phyloP scores from a whole-genome alignment of 805 yeast genomes.

The Starmerella powellii region DNA sequence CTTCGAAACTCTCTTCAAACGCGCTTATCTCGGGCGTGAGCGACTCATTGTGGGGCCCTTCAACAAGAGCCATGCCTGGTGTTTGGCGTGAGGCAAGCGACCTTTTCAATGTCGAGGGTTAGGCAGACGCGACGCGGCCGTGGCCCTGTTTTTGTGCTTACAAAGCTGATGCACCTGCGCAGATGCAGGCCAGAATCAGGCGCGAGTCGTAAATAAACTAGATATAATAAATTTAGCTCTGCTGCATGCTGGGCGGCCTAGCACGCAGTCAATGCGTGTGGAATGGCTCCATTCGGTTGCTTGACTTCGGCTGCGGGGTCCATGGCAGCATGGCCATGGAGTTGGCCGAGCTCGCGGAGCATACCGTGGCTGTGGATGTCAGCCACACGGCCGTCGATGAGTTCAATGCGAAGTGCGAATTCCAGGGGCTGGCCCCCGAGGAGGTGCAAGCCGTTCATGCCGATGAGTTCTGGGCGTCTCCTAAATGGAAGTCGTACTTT shows the following conservation, averaged over 20 bases:
- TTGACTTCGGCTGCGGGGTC: conserved; percentile 19
- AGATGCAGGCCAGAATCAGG: too few relatives aligned
- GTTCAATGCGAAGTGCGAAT: conserved; percentile 7
- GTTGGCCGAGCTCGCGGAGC: conserved; percentile 3
- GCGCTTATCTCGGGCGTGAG: conserved; percentile 28
- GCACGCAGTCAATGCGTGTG: conserved; percentile 1
- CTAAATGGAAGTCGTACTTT: not conserved
- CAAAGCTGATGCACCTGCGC: too few relatives aligned
- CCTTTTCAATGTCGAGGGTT: not conserved
- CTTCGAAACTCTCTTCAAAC: conserved; percentile 39
- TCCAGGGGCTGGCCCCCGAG: conserved; percentile 9
- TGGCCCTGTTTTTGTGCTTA: not conserved
- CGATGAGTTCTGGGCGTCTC: not conserved
- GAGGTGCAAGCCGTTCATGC: conserved; percentile 8
- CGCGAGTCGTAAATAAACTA: too few relatives aligned
- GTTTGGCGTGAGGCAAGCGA: not conserved
- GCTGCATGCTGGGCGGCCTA: conserved; percentile 4
- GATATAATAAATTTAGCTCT: too few relatives aligned
- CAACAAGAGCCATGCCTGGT: conserved; percentile 1
- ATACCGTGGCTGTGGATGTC: conserved; percentile 10
- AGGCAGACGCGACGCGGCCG: not conserved
- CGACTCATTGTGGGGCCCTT: conserved; percentile 19
- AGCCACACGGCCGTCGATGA: conserved; percentile 5
- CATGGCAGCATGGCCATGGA: conserved; percentile 12
- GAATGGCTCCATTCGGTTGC: conserved; percentile 1